These are phyloP conservation scores for Nemania bipapillata DNA, from an alignment of 2,329 filamentous ascomycete species.

Conservation along the genomic window DNA sequence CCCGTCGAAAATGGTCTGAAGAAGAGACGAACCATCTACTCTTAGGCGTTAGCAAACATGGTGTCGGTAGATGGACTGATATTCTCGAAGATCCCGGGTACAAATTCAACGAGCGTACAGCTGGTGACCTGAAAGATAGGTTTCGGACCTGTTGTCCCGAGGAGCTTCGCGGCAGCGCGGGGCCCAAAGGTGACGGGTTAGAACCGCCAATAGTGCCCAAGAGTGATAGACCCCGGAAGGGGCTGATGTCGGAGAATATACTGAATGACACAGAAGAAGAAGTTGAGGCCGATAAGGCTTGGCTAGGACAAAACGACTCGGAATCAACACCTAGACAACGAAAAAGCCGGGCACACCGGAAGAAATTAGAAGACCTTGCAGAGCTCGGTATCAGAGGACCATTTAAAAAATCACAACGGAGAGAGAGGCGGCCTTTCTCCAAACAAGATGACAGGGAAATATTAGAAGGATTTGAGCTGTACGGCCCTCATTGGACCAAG, in stretches of 20 bases:
- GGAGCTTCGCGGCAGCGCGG: slow-evolving; percentile 62
- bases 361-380: slow-evolving; percentile 65
- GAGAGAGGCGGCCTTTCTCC: slow-evolving; percentile 70
- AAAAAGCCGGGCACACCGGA: slow-evolving; percentile 66
- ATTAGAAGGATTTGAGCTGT: slow-evolving; percentile 67
- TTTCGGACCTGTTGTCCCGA: slow-evolving; percentile 73
- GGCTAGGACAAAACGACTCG: slow-evolving; percentile 48
- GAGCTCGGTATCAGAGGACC: slow-evolving; percentile 70
- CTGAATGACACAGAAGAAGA: slow-evolving; percentile 61
- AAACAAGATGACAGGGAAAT: slow-evolving; percentile 72
- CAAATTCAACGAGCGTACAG: slow-evolving; percentile 69
- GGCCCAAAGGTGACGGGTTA: slow-evolving; percentile 49
- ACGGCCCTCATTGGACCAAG: slow-evolving; percentile 73
- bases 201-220: slow-evolving; percentile 40
- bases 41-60: slow-evolving; percentile 69
- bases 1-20: slow-evolving; percentile 72
- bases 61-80: slow-evolving; percentile 72
- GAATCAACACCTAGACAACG: slow-evolving; percentile 57
- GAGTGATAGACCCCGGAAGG: slow-evolving; percentile 57
- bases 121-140: slow-evolving; percentile 72
- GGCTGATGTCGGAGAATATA: slow-evolving; percentile 66
- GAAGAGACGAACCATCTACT: slow-evolving; percentile 72
- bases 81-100: slow-evolving; percentile 71
- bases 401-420: slow-evolving; percentile 70
- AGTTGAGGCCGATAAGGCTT: slow-evolving; percentile 41